These are phyloP conservation scores for Cutaneotrichosporon cyanovorans DNA, from an alignment of 1,284 basidiomycete species.

Conservation along the genomic window DNA sequence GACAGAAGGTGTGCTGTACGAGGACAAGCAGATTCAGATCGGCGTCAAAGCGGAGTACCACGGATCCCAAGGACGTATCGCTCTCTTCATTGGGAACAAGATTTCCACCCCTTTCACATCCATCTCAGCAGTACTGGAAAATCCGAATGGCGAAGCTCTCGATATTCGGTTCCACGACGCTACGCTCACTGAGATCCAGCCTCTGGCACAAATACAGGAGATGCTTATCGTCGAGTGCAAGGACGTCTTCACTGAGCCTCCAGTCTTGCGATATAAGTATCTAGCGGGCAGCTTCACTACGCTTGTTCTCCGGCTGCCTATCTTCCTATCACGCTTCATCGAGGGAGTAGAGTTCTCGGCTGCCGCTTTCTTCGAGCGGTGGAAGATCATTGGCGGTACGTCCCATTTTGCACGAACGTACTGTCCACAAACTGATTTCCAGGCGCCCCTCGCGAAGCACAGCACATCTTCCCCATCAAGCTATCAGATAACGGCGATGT, in stretches of 20 bases:
- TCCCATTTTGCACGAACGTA: neutral
- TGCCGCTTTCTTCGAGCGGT: slow-evolving; percentile 91
- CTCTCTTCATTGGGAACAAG: slow-evolving; percentile 95
- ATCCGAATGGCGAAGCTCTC: slow-evolving; percentile 64
- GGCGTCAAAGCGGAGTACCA: slow-evolving; percentile 96
- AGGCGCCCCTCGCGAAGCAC: slow-evolving; percentile 76
- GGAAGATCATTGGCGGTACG: slow-evolving; percentile 88
- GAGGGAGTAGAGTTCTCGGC: slow-evolving; percentile 79
- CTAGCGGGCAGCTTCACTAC: slow-evolving; percentile 85
- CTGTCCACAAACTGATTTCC: neutral
- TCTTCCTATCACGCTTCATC: slow-evolving; percentile 84
- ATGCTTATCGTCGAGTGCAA: slow-evolving; percentile 91
- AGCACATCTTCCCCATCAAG: slow-evolving; percentile 73
- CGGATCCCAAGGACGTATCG: slow-evolving; percentile 80
- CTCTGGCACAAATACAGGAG: slow-evolving; percentile 85
- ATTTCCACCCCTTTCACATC: slow-evolving; percentile 75
- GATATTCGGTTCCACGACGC: slow-evolving; percentile 82
- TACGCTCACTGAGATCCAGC: slow-evolving; percentile 61
- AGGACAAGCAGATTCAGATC: slow-evolving; percentile 90
- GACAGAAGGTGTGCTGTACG: slow-evolving; percentile 85
- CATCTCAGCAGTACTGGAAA: slow-evolving; percentile 75
- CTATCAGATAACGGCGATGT: slow-evolving; percentile 62
- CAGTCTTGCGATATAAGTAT: slow-evolving; percentile 82
- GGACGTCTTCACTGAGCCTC: slow-evolving; percentile 67
- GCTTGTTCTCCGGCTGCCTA: slow-evolving; percentile 73